These are phyloP conservation scores for Pleurotus tuoliensis DNA, from an alignment of 768 basidiomycete genomes.

Conservation along the genomic window DNA sequence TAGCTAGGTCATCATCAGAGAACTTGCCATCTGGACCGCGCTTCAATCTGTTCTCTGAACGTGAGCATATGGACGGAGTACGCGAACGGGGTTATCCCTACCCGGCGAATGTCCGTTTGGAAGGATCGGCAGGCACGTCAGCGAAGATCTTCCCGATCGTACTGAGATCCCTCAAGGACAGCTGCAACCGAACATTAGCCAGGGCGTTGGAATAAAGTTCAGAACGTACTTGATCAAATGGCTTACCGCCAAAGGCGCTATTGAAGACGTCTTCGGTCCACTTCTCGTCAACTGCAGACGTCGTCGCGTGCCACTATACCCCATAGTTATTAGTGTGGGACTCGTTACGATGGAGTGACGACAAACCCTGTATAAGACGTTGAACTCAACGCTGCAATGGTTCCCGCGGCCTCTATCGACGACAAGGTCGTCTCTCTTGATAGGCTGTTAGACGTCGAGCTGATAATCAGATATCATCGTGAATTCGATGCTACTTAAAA, in stretches of 20 bases:
- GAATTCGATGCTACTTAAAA: conserved; percentile 2
- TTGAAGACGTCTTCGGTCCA: conserved; percentile 50
- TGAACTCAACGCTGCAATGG: conserved; percentile 68
- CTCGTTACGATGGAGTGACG: not conserved
- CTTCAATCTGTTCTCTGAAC: conserved; percentile 29
- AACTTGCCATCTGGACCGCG: conserved; percentile 48
- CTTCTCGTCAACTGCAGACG: conserved; percentile 42
- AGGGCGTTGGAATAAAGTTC: not conserved
- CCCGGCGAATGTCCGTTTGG: conserved; percentile 45
- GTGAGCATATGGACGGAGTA: not conserved
- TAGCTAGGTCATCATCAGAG: conserved; percentile 46
- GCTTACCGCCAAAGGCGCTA: conserved; percentile 31
- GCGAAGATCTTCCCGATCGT: conserved; percentile 15
- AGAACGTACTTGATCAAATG: conserved; percentile 29
- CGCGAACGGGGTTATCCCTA: conserved; percentile 16
- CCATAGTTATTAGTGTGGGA: not conserved
- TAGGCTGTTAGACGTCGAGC: conserved; percentile 20
- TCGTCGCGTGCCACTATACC: conserved; percentile 52
- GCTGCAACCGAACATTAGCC: conserved; percentile 7
- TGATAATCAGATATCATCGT: not conserved
- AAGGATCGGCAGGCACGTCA: conserved; percentile 18
- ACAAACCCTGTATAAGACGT: conserved; percentile 39
- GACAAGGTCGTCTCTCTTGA: conserved; percentile 29
- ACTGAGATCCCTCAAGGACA: conserved; percentile 23
- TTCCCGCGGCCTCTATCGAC: conserved; percentile 58